Conservation (phyloP, 2,329 filamentous ascomycete species). For the Colletotrichum lindemuthianum region DNA sequence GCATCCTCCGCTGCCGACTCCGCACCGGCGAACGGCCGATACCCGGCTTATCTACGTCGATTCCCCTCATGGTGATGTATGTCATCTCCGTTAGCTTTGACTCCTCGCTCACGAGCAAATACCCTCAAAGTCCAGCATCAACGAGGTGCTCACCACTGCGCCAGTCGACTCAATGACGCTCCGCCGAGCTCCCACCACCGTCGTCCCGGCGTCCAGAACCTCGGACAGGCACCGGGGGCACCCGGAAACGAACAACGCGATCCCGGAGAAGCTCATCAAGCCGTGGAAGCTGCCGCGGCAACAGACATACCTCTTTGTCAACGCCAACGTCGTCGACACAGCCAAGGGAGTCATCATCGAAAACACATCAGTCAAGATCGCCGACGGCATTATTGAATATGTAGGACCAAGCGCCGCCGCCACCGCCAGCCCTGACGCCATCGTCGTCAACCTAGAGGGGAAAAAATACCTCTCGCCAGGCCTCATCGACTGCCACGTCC, state of each 20-base stretch:
- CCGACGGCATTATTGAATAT: slow-evolving; percentile 46
- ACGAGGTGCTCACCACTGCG: not conserved
- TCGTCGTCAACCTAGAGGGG: slow-evolving; percentile 40
- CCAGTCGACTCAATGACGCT: slow-evolving; percentile 16
- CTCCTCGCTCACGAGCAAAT: not conserved
- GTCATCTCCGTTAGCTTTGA: not conserved
- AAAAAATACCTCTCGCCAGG: slow-evolving; percentile 46
- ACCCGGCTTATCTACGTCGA: not conserved
- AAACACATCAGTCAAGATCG: slow-evolving; percentile 46
- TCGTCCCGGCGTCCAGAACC: not conserved
- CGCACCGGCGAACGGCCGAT: slow-evolving; percentile 18
- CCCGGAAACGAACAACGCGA: slow-evolving; percentile 14
- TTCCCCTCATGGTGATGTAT: not conserved
- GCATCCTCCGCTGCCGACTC: slow-evolving; percentile 25
- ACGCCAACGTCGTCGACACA: slow-evolving; percentile 56
- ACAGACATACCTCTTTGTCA: slow-evolving; percentile 49
- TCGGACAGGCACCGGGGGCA: not conserved
- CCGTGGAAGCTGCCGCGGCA: slow-evolving; percentile 48
- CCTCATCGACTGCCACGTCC: slow-evolving; percentile 48
- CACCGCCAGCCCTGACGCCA: slow-evolving; percentile 2
- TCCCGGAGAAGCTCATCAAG: slow-evolving; percentile 42
- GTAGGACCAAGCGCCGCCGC: slow-evolving; percentile 29
- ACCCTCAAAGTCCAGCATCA: not conserved
- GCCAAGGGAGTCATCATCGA: slow-evolving; percentile 44
- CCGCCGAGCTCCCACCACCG: slow-evolving; percentile 13